Base-by-base conservation (phyloP, 2,329 filamentous ascomycete genomes). In the Ophiostoma quercus region DNA sequence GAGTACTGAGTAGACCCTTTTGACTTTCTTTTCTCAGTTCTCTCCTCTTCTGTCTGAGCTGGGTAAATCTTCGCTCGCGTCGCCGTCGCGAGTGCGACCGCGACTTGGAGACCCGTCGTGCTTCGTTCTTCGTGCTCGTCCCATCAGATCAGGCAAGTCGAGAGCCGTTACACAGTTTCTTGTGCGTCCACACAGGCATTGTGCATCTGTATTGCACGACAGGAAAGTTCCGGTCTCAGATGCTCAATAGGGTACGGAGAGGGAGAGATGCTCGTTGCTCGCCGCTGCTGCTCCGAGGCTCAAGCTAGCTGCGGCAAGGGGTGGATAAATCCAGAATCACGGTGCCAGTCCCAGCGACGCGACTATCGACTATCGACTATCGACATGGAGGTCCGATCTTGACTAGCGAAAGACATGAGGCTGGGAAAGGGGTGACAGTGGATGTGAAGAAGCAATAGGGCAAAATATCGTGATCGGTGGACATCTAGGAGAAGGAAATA, bases 141-240 rank as follows among this genome's bases (percentile, higher is more conserved):
- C 41, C 41, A 43, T 43, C 41, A 43, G 14, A 16, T 16, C 6
- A n/a, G 14, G 43, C 43, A 47, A 47, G 51, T 57, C 51, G 51
- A 57, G n/a, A n/a, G 51, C 51, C 22, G 11, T 34, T 39, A 37
- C 60, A 39, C 60, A 63, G 32, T 11, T 14, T 22, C 19, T 22
- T 22, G 62, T 65, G 62, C 62, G 9, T 41, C 62, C 19, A n/a
- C 62, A 22, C 62, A 41, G 62, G 62, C 62, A 22, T 37, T 65
- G 34, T 39, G 62, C 62, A 41, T 41, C 39, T 14, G 39, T 14
- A 37, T 65, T 22, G 62, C 34, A 41, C 62, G 34, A 41, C 62
- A n/a, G 60, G 29, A 34, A 63, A 34, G 32, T 63, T 63, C 32
- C 60, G 14, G 60, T 34, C 32, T 34, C 29, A 63, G 16, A n/a